Conservation (phyloP, 306 rosid genomes). For the Citrullus amarus region DNA sequence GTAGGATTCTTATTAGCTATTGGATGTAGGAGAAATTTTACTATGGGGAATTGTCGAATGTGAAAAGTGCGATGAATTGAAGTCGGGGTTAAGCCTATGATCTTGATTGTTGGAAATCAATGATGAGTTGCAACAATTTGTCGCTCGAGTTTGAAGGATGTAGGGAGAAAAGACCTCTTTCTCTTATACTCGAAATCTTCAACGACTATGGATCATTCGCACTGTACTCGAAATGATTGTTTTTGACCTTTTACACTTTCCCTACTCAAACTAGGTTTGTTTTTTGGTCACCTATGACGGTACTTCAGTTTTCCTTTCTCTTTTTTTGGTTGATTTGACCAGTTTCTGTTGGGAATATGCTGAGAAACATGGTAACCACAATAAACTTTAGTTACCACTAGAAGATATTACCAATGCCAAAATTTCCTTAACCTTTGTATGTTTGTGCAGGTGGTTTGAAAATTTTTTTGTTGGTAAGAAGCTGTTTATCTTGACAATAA, state of each 20-base stretch:
- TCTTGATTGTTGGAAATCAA: not conserved
- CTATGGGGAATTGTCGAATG: not conserved
- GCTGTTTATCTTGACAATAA: not conserved
- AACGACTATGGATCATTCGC: not conserved
- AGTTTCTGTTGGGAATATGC: not conserved
- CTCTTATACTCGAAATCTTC: no score
- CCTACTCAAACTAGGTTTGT: not conserved
- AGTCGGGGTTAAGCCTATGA: not conserved
- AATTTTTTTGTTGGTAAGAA: not conserved
- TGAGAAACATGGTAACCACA: not conserved
- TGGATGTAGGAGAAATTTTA: not conserved
- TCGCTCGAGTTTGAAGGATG: not conserved
- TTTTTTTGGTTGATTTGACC: not conserved
- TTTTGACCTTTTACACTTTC: not conserved
- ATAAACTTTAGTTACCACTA: not conserved
- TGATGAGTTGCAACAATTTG: not conserved
- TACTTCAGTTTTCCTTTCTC: not conserved
- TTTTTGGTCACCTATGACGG: not conserved
- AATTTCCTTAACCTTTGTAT: not conserved
- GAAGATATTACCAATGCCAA: not conserved
- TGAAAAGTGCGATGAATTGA: not conserved
- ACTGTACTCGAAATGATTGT: not conserved
- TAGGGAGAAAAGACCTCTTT: not conserved
- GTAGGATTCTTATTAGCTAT: not conserved
- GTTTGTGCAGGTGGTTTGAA: not conserved